Conservation (phyloP, 805 yeast species). For the Hanseniaspora singularis region DNA sequence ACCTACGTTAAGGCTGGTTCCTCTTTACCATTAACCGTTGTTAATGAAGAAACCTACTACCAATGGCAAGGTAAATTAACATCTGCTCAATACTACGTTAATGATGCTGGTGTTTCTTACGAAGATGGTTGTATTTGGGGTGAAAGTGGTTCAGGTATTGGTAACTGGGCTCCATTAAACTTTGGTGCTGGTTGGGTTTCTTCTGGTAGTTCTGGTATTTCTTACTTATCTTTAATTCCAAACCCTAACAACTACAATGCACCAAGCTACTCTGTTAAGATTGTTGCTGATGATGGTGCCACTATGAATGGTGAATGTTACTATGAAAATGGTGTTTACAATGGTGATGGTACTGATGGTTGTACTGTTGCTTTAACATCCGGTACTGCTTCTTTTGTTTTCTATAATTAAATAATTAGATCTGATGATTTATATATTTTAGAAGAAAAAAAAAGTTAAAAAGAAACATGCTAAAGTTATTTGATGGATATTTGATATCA, state of each 20-base stretch:
- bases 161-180: conserved; percentile 97
- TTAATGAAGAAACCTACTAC: conserved; percentile 66
- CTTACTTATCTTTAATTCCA: conserved; percentile 85
- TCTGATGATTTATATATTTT: neutral
- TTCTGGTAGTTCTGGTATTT: conserved; percentile 36
- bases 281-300: conserved; percentile 57
- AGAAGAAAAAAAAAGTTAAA: too few relatives aligned
- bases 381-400: conserved; percentile 76
- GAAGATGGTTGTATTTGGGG: conserved; percentile 97
- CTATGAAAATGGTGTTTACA: conserved; percentile 67
- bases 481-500: too few relatives aligned
- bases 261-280: conserved; percentile 63
- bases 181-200: conserved; percentile 78
- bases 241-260: conserved; percentile 76
- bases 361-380: conserved; percentile 84
- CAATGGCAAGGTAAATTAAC: conserved; percentile 70
- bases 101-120: conserved; percentile 83
- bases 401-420: conserved; percentile 33
- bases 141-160: conserved; percentile 58
- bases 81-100: conserved; percentile 93
- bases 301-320: conserved; percentile 61
- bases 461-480: neutral
- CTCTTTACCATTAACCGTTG: conserved; percentile 60
- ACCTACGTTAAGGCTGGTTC: conserved; percentile 65
- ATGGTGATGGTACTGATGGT: conserved; percentile 57